A percentile compares a stretch with the other conserved stretches of the same genome.
Evolutionary conservation across 495 filamentous ascomycete genomes (phyloP).

Genomic region (Xylaria acuta): DNA sequence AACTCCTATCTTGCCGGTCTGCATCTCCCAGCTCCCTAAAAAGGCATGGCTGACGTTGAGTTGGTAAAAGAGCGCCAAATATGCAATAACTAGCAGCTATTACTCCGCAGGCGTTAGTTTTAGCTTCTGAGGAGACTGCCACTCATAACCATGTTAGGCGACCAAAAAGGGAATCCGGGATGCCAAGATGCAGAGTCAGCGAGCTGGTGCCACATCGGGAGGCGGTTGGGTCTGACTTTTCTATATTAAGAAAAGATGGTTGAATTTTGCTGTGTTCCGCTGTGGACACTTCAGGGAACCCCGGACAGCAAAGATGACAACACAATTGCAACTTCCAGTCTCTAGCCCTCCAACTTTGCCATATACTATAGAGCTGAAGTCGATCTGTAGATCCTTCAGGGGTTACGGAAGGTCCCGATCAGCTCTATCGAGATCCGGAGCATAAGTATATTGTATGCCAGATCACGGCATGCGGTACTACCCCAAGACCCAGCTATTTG

Average conservation of each 20-base stretch:
- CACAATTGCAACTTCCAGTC: conserved; percentile 16
- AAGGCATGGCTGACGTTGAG: neutral
- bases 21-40: neutral
- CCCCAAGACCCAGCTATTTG: neutral
- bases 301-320: conserved; percentile 11
- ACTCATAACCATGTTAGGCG: neutral
- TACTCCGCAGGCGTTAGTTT: conserved; percentile 1
- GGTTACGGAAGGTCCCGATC: neutral
- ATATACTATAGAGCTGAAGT: conserved; percentile 1
- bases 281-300: neutral
- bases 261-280: neutral
- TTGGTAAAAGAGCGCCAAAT: neutral
- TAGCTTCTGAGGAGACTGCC: neutral
- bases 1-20: neutral
- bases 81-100: neutral
- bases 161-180: neutral
- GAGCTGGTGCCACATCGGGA: neutral
- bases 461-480: neutral
- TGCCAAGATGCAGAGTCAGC: neutral
- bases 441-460: neutral
- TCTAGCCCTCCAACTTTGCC: neutral
- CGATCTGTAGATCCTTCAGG: neutral
- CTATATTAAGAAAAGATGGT: neutral
- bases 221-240: neutral
- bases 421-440: neutral